Evolutionary conservation across 75 land plant species (phyloP).

Genomic region (Picea sitchensis): DNA sequence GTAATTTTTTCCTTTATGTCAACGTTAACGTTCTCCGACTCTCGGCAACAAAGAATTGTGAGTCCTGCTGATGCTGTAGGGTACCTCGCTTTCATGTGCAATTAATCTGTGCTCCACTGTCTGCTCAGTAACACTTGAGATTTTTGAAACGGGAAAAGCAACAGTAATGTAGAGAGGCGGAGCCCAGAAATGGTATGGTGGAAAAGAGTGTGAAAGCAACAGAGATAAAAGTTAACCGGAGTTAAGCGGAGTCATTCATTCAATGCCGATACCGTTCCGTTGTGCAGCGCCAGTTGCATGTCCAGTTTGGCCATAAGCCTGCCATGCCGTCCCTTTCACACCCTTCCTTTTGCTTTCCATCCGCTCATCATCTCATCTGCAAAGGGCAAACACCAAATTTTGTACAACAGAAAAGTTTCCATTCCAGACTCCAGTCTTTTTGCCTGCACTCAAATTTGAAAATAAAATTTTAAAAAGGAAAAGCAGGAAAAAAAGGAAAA

Average conservation of each 20-base stretch:
- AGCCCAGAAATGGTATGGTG: too few species aligned
- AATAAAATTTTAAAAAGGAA: background rate
- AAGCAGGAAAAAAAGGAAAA: too few species aligned
- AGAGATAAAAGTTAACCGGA: slow-evolving; percentile 4
- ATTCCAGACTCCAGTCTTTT: background rate
- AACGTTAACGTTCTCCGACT: too few species aligned
- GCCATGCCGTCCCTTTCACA: slow-evolving; percentile 6
- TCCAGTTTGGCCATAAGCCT: slow-evolving; percentile 4
- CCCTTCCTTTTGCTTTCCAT: background rate
- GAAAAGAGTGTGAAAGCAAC: background rate
- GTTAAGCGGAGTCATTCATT: slow-evolving; percentile 1
- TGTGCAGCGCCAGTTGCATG: slow-evolving; percentile 14
- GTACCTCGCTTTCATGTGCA: too few species aligned
- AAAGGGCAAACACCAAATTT: background rate
- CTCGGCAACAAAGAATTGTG: too few species aligned
- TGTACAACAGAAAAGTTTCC: slow-evolving; percentile 3
- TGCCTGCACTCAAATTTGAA: slow-evolving; percentile 8
- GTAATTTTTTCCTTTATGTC: too few species aligned
- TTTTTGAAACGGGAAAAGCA: too few species aligned
- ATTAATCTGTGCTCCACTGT: too few species aligned
- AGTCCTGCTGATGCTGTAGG: too few species aligned
- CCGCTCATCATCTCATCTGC: background rate
- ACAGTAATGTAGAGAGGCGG: too few species aligned
- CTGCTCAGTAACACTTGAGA: too few species aligned
- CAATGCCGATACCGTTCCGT: slow-evolving; percentile 8